A percentile compares a stretch with the other conserved stretches of the same genome.
phyloP scores from a whole-genome alignment of 306 rosid genomes.

The Datisca glomerata region DNA sequence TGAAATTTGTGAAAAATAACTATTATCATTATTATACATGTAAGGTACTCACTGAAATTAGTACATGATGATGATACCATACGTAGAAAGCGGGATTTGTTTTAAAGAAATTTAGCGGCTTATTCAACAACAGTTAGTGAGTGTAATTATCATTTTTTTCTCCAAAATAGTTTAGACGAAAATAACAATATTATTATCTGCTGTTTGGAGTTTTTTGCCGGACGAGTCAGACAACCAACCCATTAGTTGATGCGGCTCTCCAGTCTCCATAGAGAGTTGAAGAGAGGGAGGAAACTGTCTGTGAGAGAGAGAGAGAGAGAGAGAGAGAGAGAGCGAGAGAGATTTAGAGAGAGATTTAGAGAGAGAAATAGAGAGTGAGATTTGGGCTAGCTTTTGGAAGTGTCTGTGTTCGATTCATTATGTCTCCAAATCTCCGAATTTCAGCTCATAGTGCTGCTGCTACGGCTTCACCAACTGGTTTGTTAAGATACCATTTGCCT shows the following conservation, averaged over 20 bases:
- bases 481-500: neutral
- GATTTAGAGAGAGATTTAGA: conserved; percentile 1
- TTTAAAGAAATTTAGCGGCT: too few species aligned
- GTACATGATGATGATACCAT: too few species aligned
- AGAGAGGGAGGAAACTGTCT: conserved; percentile 20
- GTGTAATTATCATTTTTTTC: too few species aligned
- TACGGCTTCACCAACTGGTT: conserved; percentile 7
- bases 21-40: too few species aligned
- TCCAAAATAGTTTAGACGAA: too few species aligned
- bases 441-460: conserved; percentile 55
- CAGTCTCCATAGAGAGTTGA: conserved; percentile 14
- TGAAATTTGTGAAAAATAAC: too few species aligned
- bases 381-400: conserved; percentile 3
- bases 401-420: conserved; percentile 4
- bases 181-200: neutral
- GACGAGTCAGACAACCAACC: conserved; percentile 46
- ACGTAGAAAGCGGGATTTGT: too few species aligned
- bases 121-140: too few species aligned
- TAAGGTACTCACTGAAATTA: too few species aligned
- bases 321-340: neutral
- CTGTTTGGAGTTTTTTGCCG: conserved; percentile 47
- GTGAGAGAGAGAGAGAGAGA: conserved; percentile 4
- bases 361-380: neutral
- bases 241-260: conserved; percentile 75
- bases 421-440: conserved; percentile 24